These are phyloP conservation scores for Hydrangea macrophylla DNA, from an alignment of 148 eudicot genomes.

Conservation along the genomic window DNA sequence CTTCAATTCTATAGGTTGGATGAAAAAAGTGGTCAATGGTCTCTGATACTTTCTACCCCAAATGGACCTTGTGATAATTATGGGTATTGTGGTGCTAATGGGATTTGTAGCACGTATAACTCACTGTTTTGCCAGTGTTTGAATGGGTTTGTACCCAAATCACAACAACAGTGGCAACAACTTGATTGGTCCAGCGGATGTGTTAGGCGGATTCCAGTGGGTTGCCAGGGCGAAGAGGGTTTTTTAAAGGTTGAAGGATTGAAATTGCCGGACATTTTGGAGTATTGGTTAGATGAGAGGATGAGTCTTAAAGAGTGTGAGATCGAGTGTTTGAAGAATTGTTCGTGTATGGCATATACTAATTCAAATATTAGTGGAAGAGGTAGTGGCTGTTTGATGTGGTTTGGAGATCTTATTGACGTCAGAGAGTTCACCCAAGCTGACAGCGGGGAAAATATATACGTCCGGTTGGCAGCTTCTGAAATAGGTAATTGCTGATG, in stretches of 20 bases:
- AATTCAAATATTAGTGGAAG: slow-evolving; percentile 3
- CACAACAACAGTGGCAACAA: background rate
- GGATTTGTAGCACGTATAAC: background rate
- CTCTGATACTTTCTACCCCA: background rate
- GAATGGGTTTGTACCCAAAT: too few relatives aligned
- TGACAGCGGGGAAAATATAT: background rate
- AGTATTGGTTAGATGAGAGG: slow-evolving; percentile 5
- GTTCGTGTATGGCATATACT: slow-evolving; percentile 14
- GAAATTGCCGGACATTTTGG: slow-evolving; percentile 16
- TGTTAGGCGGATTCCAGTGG: slow-evolving; percentile 4
- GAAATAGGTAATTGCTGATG: slow-evolving; percentile 5
- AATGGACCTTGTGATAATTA: slow-evolving; percentile 14
- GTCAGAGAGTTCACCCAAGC: background rate
- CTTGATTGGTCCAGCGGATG: slow-evolving; percentile 24
- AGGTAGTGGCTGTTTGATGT: slow-evolving; percentile 13
- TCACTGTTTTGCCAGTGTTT: slow-evolving; percentile 13
- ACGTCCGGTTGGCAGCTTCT: background rate
- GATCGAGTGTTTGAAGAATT: slow-evolving; percentile 5
- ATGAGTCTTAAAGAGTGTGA: slow-evolving; percentile 6
- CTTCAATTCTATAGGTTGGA: background rate
- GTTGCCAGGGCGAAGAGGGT: slow-evolving; percentile 14
- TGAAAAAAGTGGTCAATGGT: slow-evolving; percentile 5
- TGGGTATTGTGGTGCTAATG: slow-evolving; percentile 9
- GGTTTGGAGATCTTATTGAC: slow-evolving; percentile 14
- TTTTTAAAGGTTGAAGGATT: slow-evolving; percentile 12